Base-by-base conservation (phyloP, 495 filamentous ascomycete species). In the Daldinia bambusicola region DNA sequence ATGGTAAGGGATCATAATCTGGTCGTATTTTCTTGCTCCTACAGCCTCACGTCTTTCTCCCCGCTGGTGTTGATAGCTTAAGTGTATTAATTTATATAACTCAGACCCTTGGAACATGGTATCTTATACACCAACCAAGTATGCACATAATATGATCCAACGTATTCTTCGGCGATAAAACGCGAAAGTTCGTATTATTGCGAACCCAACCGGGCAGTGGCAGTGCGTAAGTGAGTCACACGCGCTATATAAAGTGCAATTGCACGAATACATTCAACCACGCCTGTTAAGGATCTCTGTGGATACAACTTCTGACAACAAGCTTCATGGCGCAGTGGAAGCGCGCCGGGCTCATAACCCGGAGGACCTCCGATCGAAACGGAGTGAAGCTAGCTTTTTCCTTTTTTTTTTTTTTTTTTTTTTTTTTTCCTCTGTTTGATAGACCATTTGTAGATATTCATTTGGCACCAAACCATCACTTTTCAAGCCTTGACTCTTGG, bases 301-400 rank as follows among this genome's bases (percentile, higher is more conserved):
- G 30, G 30, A 53, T n/a, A 32, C 22, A 32, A 30, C 0, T 14
- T 2, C 34, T 2, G 1, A 26, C 26, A 26, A 26, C 26, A 40
- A 63, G 53, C 66, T 63, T 59, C 36, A 63, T 69, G 55, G 66
- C 60, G 66, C 60, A 69, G 60, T 59, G 60, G 60, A 52, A 69
- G 66, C 66, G 60, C 60, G 53, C 43, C 53, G 43, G 67, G 60
- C 55, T 63, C 43, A 52, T 62, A 62, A 52, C 66, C 60, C 41
- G 59, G 66, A 69, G 59, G 66, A 53, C 58, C 66, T 68, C 66
- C 52, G 66, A 62, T 68, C 66, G 59, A 68, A 68, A 68, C 58
- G 59, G 66, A 63, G 66, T 63, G 53, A 45, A 69, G 66, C 66
- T 69, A 63, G 55, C 20, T 36, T 26, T 12, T 48, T 56, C 10